phyloP scores from a whole-genome alignment of 805 yeast species.

The Cyberlindnera veronae region DNA sequence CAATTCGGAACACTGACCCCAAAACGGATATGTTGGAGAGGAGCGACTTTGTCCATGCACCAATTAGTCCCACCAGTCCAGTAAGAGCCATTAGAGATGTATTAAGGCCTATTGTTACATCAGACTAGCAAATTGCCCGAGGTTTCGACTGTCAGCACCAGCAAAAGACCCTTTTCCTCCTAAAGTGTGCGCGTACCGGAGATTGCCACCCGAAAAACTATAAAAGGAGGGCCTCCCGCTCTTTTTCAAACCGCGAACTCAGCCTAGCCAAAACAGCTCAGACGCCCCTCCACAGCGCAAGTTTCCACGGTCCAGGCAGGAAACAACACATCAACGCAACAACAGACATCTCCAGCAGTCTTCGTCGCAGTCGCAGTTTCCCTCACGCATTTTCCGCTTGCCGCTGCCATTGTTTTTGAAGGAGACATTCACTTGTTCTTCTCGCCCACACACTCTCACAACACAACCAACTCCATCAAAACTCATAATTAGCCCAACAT shows the following conservation, averaged over 20 bases:
- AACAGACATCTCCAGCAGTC: not conserved
- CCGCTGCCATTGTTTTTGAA: no score
- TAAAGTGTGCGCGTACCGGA: slow-evolving; percentile 5
- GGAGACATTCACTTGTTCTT: slow-evolving; percentile 12
- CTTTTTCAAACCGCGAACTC: slow-evolving; percentile 7
- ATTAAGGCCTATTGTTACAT: no score
- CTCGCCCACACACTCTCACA: not conserved
- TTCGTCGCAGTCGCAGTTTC: not conserved
- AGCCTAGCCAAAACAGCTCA: not conserved
- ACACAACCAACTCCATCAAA: not conserved
- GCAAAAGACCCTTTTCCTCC: not conserved
- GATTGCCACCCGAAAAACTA: slow-evolving; percentile 3
- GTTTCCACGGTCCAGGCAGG: no score
- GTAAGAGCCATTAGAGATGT: no score
- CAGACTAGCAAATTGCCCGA: no score
- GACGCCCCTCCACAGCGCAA: not conserved
- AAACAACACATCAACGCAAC: not conserved
- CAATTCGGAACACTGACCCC: no score
- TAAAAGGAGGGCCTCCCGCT: slow-evolving; percentile 14
- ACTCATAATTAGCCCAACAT: slow-evolving; percentile 8
- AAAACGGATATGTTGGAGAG: no score
- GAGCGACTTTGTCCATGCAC: no score
- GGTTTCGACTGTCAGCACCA: no score
- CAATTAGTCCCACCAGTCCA: no score
- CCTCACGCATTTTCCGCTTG: no score